Evolutionary conservation across 257 asterid species (phyloP), one percentile per base, ranked within the genome.

Genomic region (Nicotiana noctiflora): DNA sequence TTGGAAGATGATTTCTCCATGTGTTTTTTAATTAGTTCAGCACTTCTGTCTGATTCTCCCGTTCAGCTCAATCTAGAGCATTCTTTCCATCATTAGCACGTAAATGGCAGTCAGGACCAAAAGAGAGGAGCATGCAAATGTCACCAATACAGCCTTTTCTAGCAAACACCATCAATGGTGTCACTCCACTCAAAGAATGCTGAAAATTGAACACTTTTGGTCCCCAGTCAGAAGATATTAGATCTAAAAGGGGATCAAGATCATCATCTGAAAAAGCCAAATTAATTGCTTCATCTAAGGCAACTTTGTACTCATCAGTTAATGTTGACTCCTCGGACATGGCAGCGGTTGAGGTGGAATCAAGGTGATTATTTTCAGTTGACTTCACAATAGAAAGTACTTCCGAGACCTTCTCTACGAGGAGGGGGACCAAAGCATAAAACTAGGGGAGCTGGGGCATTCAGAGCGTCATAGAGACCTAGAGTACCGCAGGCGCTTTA

Each of bases 81-180:
- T 92, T 92, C 51, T 56, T 91, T 52, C 96, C 96, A 75, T 82
- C 91, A 59, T 84, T n/a, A n/a, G 89, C 91, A 46, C 66, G 82
- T 81, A 91, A 82, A 51, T 86, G 84, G 80, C 90, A 90, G 84
- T 96, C 91, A 27, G 87, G 96, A 34, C 96, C 97, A 46, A 92
- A 83, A 8, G 97, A 91, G 68, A 96, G 96, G 80, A 96, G 98
- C 96, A 87, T 90, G 89, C 95, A 96, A 79, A 96, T 84, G 85
- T 91, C 94, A 76, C 93, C 86, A 27, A 91, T 86, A 64, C 94
- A 85, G 83, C 97, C 98, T 86, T 92, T 94, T 64, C 84, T 88
- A 27, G 97, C 89, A 84, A 94, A 92, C 52, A 91, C 96, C 99
- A 96, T 96, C 40, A 96, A 87, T 34, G 99, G 96, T 21, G 98